phyloP scores from a whole-genome alignment of 208 protist genomes.

The Tetramitus jugosus region DNA sequence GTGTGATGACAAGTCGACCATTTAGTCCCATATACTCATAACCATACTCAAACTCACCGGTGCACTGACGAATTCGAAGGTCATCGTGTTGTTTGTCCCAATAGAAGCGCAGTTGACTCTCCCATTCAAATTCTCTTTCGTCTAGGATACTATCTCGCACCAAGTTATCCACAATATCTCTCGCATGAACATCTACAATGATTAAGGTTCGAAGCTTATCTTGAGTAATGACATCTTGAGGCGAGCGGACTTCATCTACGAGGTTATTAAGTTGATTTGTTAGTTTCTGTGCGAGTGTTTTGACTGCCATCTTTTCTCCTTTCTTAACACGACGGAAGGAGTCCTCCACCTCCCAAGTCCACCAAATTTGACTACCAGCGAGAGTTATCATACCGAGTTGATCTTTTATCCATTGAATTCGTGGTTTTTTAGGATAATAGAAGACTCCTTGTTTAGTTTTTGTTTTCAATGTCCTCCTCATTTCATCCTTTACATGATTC shows the following conservation, averaged over 20 bases:
- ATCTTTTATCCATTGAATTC: slow-evolving; percentile 86
- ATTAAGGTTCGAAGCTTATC: slow-evolving; percentile 98
- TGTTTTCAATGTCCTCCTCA: slow-evolving; percentile 75
- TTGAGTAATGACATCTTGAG: slow-evolving; percentile 75
- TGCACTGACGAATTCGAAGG: slow-evolving; percentile 90
- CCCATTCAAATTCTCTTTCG: slow-evolving; percentile 96
- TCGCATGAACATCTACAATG: slow-evolving; percentile 98
- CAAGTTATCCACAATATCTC: slow-evolving; percentile 95
- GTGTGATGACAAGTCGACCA: slow-evolving; percentile 96
- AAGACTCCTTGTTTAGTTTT: slow-evolving; percentile 94
- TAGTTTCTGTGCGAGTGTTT: slow-evolving; percentile 78
- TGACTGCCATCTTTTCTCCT: slow-evolving; percentile 92
- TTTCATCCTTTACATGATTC: slow-evolving; percentile 85
- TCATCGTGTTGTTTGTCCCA: slow-evolving; percentile 89
- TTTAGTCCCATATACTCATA: slow-evolving; percentile 99
- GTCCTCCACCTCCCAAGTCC: slow-evolving; percentile 96
- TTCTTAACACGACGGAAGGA: slow-evolving; percentile 77
- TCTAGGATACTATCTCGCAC: slow-evolving; percentile 94
- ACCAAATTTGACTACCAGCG: slow-evolving; percentile 95
- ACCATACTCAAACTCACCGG: slow-evolving; percentile 87
- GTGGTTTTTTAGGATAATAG: slow-evolving; percentile 82
- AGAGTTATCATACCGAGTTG: slow-evolving; percentile 90
- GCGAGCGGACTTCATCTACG: slow-evolving; percentile 79
- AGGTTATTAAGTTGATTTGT: slow-evolving; percentile 85
- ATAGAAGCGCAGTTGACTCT: slow-evolving; percentile 97